Evolutionary conservation across 1,139 yeast genomes (phyloP), one percentile per base, ranked within the genome.

Genomic region (Taiozyma sp.): DNA sequence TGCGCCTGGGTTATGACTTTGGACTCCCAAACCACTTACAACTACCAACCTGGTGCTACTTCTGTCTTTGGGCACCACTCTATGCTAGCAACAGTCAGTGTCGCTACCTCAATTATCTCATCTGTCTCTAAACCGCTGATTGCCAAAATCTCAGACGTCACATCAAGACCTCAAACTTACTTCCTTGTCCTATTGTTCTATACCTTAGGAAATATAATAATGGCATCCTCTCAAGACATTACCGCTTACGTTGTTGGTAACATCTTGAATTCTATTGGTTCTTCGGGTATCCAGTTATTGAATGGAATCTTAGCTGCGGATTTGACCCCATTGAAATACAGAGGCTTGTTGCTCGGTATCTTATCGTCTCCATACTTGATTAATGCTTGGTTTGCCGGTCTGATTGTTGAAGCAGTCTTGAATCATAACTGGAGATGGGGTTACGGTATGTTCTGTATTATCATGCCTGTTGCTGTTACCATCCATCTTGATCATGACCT

Each of bases 361-460:
- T 52, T 69, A 13, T 48, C 71, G 1, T 52, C 66, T 8, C 74
- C 74, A 27, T 68, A 63, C 47, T 49, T 70, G 44, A 62, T 68
- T 46, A 69, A 65, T 43, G 58, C 66, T 16, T 70, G 74, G 74
- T 61, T 68, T 48, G 57, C 72, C 6, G 72, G 72, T 23, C 60
- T 61, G 23, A 69, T 70, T 49, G 72, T 65, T 22, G 58, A 63
- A 4, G 63, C 67, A 19, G 56, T 70, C 23, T 52, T 65, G n/a
- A 54, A 52, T n/a, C 42, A 49, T 29, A 69, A 67, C 52, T 71
- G 75, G 75, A 65, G 74, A 62, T 71, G 74, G 74, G 74, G 74
- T 45, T 71, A 67, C 52, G 74, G 74, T 49, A 70, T 70, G 73
- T 71, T 70, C 56, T 65, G 70, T 32, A 69, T 71, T 42, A 65